Conservation (phyloP, 2,329 filamentous ascomycete species). For the Pseudocercospora ulei region DNA sequence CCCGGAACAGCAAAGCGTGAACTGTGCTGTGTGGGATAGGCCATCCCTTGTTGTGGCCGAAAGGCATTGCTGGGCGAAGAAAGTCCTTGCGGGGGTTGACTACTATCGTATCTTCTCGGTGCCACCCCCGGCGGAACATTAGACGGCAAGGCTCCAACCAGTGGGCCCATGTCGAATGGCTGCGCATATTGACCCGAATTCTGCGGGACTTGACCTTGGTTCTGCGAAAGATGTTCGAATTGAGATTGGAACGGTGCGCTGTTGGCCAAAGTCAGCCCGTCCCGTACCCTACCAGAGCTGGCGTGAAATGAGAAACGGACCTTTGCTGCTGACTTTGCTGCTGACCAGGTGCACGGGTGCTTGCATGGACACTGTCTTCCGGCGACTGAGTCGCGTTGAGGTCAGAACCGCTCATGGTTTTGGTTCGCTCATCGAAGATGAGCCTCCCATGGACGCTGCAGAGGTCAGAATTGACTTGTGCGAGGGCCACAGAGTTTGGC, state of each 20-base stretch:
- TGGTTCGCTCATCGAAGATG: slow-evolving; percentile 4
- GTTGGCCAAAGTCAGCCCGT: slow-evolving; percentile 8
- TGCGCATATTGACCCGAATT: slow-evolving; percentile 18
- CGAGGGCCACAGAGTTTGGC: slow-evolving; percentile 10
- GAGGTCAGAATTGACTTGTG: slow-evolving; percentile 10
- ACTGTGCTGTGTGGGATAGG: slow-evolving; percentile 21
- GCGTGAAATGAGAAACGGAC: slow-evolving; percentile 9
- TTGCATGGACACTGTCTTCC: background rate
- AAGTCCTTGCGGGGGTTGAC: slow-evolving; percentile 14
- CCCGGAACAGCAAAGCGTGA: slow-evolving; percentile 19
- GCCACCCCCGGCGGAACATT: slow-evolving; percentile 13
- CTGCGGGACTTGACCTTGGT: slow-evolving; percentile 16
- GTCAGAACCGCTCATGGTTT: slow-evolving; percentile 12
- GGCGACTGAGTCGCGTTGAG: slow-evolving; percentile 8
- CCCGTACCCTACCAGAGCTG: background rate
- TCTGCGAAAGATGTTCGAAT: slow-evolving; percentile 20
- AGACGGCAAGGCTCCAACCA: slow-evolving; percentile 19
- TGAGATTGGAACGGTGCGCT: slow-evolving; percentile 24
- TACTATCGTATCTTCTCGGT: slow-evolving; percentile 15
- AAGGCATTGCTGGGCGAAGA: slow-evolving; percentile 12
- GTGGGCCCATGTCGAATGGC: slow-evolving; percentile 20
- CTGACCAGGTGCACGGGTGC: slow-evolving; percentile 1
- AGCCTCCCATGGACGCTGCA: background rate
- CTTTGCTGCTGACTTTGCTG: slow-evolving; percentile 14
- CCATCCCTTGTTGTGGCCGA: slow-evolving; percentile 15